Percentiles rank a stretch among this genome's conserved stretches.
These are phyloP conservation scores for Sisymbrium altissimum DNA, from an alignment of 345 rosid species.

Conservation along the genomic window DNA sequence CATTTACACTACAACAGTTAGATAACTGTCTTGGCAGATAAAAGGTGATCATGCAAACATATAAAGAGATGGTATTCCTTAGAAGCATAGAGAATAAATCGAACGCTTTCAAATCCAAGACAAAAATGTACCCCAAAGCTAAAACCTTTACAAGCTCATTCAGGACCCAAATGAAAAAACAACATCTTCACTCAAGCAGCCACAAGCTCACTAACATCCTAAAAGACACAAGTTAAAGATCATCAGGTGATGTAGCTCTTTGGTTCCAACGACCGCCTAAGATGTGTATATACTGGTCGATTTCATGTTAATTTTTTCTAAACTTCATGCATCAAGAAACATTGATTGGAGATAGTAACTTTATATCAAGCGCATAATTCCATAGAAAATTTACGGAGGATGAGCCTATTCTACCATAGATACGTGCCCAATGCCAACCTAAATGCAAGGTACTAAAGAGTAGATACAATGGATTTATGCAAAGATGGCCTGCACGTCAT, in stretches of 20 bases:
- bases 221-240: background rate
- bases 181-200: background rate
- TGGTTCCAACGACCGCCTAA: background rate
- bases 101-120: background rate
- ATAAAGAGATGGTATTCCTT: background rate
- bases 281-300: background rate
- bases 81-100: background rate
- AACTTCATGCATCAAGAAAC: slow-evolving; percentile 10
- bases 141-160: background rate
- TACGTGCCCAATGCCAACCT: background rate
- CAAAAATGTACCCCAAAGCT: background rate
- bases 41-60: background rate
- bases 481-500: background rate
- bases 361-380: background rate
- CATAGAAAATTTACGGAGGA: background rate
- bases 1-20: background rate
- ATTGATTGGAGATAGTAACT: background rate
- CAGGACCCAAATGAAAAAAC: background rate
- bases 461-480: background rate
- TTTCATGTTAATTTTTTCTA: background rate
- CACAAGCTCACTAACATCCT: slow-evolving; percentile 6
- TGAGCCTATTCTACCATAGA: background rate
- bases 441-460: slow-evolving; percentile 7
- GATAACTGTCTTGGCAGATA: background rate
- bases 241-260: background rate